A percentile compares a stretch with the other conserved stretches of the same genome.
These are phyloP conservation scores for Saccharomyces hybrid DNA, from an alignment of 1,139 yeast genomes.

Conservation along the genomic window DNA sequence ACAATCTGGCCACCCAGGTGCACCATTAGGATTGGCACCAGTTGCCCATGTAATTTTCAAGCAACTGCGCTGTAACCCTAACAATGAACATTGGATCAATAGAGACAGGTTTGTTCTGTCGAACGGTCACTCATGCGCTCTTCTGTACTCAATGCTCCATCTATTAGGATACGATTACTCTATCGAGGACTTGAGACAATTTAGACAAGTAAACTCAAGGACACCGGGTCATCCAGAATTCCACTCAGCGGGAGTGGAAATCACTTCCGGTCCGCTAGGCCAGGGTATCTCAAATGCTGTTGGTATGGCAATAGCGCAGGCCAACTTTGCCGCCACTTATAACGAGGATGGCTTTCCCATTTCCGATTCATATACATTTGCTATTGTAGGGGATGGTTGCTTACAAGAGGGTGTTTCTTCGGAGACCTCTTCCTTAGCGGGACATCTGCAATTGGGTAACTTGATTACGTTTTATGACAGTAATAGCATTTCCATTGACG, in stretches of 20 bases:
- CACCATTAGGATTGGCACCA: conserved; percentile 96
- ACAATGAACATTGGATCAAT: conserved; percentile 86
- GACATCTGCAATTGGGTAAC: conserved; percentile 90
- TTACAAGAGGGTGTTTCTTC: conserved; percentile 96
- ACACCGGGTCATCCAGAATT: conserved; percentile 98
- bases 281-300: conserved; percentile 97
- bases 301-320: conserved; percentile 93
- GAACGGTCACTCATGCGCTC: conserved; percentile 95
- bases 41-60: conserved; percentile 69
- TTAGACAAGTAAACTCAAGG: conserved; percentile 84
- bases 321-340: conserved; percentile 85
- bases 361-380: conserved; percentile 69
- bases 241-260: conserved; percentile 80
- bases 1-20: conserved; percentile 98
- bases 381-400: conserved; percentile 94
- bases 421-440: conserved; percentile 92
- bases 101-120: conserved; percentile 93
- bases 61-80: conserved; percentile 80
- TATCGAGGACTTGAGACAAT: conserved; percentile 79
- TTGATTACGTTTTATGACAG: conserved; percentile 95
- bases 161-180: conserved; percentile 76
- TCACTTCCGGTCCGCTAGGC: conserved; percentile 98
- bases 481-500: conserved; percentile 95
- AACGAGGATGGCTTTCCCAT: conserved; percentile 76
- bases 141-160: conserved; percentile 78